Percentiles rank a stretch among this genome's conserved stretches.
Conservation (phyloP, 2,329 filamentous ascomycete genomes). For the Neonectria coccinea region DNA sequence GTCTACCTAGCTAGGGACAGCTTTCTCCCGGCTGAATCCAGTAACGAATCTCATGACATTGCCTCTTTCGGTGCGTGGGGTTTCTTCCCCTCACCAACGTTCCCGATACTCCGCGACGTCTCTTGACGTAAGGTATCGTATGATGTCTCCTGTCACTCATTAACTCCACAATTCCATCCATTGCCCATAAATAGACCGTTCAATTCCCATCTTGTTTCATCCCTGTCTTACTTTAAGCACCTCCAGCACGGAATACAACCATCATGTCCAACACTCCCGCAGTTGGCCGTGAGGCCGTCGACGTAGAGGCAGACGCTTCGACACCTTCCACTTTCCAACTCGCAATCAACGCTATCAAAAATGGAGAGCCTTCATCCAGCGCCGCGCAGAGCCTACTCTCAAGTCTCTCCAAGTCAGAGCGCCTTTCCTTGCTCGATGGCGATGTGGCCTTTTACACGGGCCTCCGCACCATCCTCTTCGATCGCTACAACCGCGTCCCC, state of each 20-base stretch:
- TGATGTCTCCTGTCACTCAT: too few relatives aligned
- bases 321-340: not conserved
- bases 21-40: too few relatives aligned
- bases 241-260: not conserved
- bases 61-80: too few relatives aligned
- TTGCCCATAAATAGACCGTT: too few relatives aligned
- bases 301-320: not conserved
- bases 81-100: too few relatives aligned
- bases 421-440: slow-evolving; percentile 21
- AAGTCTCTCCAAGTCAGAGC: slow-evolving; percentile 7
- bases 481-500: slow-evolving; percentile 17
- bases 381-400: not conserved
- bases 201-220: too few relatives aligned
- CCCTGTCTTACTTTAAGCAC: too few relatives aligned
- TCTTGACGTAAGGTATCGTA: too few relatives aligned
- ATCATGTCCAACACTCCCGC: not conserved
- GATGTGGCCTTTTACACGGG: slow-evolving; percentile 25
- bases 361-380: not conserved
- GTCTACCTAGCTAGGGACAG: too few relatives aligned
- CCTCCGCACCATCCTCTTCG: slow-evolving; percentile 5
- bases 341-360: not conserved
- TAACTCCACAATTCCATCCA: too few relatives aligned
- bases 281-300: not conserved
- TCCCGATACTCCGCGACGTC: too few relatives aligned
- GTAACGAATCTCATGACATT: too few relatives aligned